Conservation (phyloP, 2,329 filamentous ascomycete species). For the Ophiostoma perfectum region DNA sequence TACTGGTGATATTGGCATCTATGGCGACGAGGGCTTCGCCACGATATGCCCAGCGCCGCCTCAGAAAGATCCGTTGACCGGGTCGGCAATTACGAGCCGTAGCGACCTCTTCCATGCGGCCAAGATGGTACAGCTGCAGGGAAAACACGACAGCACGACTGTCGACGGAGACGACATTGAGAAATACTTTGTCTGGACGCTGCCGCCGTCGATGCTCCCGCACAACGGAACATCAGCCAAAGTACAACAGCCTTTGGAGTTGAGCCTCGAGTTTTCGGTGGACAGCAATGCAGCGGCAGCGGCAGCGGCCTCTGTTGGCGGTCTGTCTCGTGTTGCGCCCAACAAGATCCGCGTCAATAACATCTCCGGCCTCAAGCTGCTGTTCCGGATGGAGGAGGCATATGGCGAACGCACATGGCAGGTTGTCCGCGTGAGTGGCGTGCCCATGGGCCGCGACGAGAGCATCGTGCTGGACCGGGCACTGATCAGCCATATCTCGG, state of each 20-base stretch:
- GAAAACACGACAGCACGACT: slow-evolving; percentile 15
- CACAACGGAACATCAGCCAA: slow-evolving; percentile 69
- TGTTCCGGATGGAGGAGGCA: slow-evolving; percentile 60
- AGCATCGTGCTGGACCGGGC: slow-evolving; percentile 74
- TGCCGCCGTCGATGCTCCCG: slow-evolving; percentile 70
- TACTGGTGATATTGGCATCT: slow-evolving; percentile 32
- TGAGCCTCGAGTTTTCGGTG: slow-evolving; percentile 59
- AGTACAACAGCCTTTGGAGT: slow-evolving; percentile 64
- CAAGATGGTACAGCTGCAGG: slow-evolving; percentile 73
- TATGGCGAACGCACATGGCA: slow-evolving; percentile 51
- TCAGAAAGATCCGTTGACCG: slow-evolving; percentile 56
- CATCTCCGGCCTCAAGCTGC: slow-evolving; percentile 56
- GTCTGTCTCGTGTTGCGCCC: slow-evolving; percentile 41
- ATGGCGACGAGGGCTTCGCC: slow-evolving; percentile 44
- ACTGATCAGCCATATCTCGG: slow-evolving; percentile 68
- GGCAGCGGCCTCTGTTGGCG: slow-evolving; percentile 36
- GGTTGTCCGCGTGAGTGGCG: slow-evolving; percentile 74
- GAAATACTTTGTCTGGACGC: slow-evolving; percentile 88
- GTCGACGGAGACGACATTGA: slow-evolving; percentile 50
- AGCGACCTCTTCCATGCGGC: slow-evolving; percentile 84
- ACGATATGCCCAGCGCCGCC: slow-evolving; percentile 64
- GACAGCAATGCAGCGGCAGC: not conserved
- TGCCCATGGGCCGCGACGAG: slow-evolving; percentile 80
- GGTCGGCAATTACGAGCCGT: slow-evolving; percentile 74
- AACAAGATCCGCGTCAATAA: slow-evolving; percentile 47